Evolutionary conservation across 2,329 filamentous ascomycete genomes (phyloP).

Genomic region (Chaetomiaceae sp.): DNA sequence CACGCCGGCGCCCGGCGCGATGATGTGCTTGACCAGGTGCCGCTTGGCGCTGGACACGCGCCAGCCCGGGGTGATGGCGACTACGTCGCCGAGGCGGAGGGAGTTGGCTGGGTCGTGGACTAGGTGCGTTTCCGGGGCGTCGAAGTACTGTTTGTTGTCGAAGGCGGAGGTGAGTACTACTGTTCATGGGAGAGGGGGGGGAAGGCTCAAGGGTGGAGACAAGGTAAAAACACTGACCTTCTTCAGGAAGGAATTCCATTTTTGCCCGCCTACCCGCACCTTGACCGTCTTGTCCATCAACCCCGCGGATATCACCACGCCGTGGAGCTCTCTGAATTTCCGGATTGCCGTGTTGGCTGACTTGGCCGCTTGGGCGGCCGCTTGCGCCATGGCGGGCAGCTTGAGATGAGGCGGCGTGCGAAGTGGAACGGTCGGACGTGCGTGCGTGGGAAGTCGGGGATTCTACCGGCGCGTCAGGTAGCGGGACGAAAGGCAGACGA

Average conservation of each 20-base stretch:
- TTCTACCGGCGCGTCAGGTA: too few species aligned
- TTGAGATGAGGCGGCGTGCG: neutral
- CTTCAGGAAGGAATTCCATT: slow-evolving; percentile 67
- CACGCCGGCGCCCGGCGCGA: slow-evolving; percentile 57
- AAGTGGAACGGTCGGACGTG: too few species aligned
- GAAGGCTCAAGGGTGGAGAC: neutral
- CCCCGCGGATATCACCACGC: slow-evolving; percentile 72
- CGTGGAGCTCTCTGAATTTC: slow-evolving; percentile 50
- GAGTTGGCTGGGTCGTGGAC: slow-evolving; percentile 76
- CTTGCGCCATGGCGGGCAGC: slow-evolving; percentile 11
- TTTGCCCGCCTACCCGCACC: slow-evolving; percentile 64
- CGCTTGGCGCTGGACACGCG: slow-evolving; percentile 62
- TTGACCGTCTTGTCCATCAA: slow-evolving; percentile 76
- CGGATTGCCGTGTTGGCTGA: slow-evolving; percentile 19
- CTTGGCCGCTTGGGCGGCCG: slow-evolving; percentile 3
- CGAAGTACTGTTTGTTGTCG: slow-evolving; percentile 54
- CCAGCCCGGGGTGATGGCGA: slow-evolving; percentile 64
- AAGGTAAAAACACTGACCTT: too few species aligned
- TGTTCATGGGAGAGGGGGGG: neutral
- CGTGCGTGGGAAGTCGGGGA: too few species aligned
- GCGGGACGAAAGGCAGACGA: neutral
- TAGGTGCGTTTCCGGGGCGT: slow-evolving; percentile 58
- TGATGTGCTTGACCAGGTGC: slow-evolving; percentile 70
- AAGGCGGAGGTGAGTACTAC: neutral
- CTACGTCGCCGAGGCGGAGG: slow-evolving; percentile 67